Conservation (phyloP, 2,329 filamentous ascomycete species). For the Septoria petroselini region DNA sequence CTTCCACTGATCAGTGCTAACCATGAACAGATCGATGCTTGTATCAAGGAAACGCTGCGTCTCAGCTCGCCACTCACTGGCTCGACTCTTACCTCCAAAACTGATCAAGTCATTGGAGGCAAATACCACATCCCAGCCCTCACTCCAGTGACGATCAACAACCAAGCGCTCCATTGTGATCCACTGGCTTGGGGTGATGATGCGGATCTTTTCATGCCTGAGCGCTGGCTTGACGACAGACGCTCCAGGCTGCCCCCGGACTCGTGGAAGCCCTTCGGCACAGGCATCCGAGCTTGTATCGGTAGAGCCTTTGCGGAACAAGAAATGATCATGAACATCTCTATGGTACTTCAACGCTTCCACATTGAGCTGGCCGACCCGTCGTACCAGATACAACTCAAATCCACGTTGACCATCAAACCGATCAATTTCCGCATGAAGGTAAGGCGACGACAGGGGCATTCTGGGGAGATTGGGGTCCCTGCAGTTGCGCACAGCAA, state of each 20-base stretch:
- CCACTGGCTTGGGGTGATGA: conserved; percentile 46
- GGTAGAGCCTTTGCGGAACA: conserved; percentile 56
- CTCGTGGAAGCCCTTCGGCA: conserved; percentile 55
- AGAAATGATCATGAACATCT: conserved; percentile 48
- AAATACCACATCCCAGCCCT: conserved; percentile 41
- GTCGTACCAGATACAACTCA: conserved; percentile 44
- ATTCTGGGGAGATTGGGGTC: conserved; percentile 5
- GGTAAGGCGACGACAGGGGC: conserved; percentile 24
- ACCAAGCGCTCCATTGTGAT: conserved; percentile 43
- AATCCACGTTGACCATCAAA: conserved; percentile 48
- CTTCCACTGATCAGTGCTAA: no score
- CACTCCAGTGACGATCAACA: conserved; percentile 35
- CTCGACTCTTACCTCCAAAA: conserved; percentile 22
- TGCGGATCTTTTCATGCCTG: conserved; percentile 45
- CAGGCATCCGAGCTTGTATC: conserved; percentile 53
- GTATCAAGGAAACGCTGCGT: conserved; percentile 56
- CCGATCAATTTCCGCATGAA: conserved; percentile 42
- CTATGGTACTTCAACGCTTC: conserved; percentile 47
- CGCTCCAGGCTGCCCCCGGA: conserved; percentile 43
- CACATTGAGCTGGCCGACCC: conserved; percentile 45
- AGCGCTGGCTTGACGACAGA: conserved; percentile 48
- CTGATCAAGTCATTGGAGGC: conserved; percentile 34
- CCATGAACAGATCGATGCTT: conserved; percentile 53
- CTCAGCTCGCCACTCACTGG: conserved; percentile 43
- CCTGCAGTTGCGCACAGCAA: conserved; percentile 7